Percentiles rank a stretch among this genome's conserved stretches.
Evolutionary conservation across 495 filamentous ascomycete genomes (phyloP).

Genomic region (Margaritispora aquatica): DNA sequence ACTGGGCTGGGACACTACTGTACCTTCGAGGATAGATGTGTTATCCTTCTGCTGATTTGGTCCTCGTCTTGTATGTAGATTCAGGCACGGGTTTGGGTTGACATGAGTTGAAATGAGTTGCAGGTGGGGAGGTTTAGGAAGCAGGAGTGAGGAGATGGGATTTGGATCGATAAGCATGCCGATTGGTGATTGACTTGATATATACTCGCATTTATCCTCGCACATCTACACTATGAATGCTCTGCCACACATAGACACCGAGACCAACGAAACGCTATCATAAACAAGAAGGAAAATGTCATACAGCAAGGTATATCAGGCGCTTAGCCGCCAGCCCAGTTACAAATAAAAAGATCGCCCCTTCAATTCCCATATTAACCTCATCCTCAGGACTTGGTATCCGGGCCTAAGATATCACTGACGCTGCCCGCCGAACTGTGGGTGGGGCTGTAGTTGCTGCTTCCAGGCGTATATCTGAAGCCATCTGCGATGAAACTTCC

Average conservation of each 20-base stretch:
- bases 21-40: too few species aligned
- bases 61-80: too few species aligned
- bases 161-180: too few species aligned
- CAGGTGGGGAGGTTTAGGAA: too few species aligned
- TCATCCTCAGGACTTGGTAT: slow-evolving; percentile 1
- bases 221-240: not conserved
- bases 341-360: not conserved
- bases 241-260: not conserved
- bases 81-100: too few species aligned
- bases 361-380: not conserved
- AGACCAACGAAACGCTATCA: not conserved
- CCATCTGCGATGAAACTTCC: slow-evolving; percentile 30
- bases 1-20: too few species aligned
- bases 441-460: slow-evolving; percentile 17
- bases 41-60: too few species aligned
- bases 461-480: slow-evolving; percentile 29
- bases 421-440: slow-evolving; percentile 14
- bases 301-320: slow-evolving; percentile 6
- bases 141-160: too few species aligned
- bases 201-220: too few species aligned
- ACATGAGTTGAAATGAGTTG: too few species aligned
- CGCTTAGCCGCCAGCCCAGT: not conserved
- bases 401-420: slow-evolving; percentile 19
- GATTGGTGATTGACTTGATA: too few species aligned
- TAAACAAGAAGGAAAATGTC: not conserved